Evolutionary conservation across 805 yeast species (phyloP).

Genomic region (Kuraishia cidri): DNA sequence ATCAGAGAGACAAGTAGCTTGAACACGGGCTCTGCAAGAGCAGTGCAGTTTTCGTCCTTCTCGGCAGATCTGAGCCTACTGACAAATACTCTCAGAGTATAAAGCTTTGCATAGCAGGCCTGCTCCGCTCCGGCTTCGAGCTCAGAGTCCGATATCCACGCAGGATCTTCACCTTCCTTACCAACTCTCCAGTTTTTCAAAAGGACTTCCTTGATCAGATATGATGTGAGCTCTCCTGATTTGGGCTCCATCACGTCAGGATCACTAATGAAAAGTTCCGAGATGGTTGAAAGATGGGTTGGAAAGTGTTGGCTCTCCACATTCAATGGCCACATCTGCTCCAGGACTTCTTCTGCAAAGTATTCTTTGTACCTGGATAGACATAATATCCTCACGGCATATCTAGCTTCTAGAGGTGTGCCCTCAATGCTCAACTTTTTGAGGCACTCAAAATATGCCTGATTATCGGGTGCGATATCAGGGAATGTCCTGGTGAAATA

Average conservation of each 20-base stretch:
- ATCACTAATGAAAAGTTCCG: constrained; percentile 45
- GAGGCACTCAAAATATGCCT: constrained; percentile 33
- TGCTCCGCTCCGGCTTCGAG: constrained; percentile 6
- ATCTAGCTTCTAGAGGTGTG: constrained; percentile 52
- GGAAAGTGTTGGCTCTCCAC: constrained; percentile 26
- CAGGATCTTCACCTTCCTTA: constrained; percentile 14
- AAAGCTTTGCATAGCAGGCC: constrained; percentile 15
- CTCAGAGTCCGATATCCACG: constrained; percentile 18
- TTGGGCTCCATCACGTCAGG: constrained; percentile 37
- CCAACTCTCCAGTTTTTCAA: constrained; percentile 36
- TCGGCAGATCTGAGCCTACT: constrained; percentile 42
- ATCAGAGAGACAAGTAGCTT: constrained; percentile 60
- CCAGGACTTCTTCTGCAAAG: constrained; percentile 27
- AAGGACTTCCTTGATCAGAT: constrained; percentile 53
- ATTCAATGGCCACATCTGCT: constrained; percentile 41
- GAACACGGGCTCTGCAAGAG: constrained; percentile 52
- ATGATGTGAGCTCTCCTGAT: constrained; percentile 49
- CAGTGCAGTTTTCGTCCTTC: constrained; percentile 25
- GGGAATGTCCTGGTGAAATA: constrained; percentile 46
- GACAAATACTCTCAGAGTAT: constrained; percentile 45
- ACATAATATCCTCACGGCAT: constrained; percentile 50
- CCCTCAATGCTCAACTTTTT: constrained; percentile 40
- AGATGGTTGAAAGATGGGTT: constrained; percentile 49
- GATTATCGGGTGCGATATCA: constrained; percentile 34
- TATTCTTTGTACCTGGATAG: constrained; percentile 33